Evolutionary conservation across 2,329 filamentous ascomycete species (phyloP), one percentile per base, ranked within the genome.

Genomic region (Penicillium sp.): DNA sequence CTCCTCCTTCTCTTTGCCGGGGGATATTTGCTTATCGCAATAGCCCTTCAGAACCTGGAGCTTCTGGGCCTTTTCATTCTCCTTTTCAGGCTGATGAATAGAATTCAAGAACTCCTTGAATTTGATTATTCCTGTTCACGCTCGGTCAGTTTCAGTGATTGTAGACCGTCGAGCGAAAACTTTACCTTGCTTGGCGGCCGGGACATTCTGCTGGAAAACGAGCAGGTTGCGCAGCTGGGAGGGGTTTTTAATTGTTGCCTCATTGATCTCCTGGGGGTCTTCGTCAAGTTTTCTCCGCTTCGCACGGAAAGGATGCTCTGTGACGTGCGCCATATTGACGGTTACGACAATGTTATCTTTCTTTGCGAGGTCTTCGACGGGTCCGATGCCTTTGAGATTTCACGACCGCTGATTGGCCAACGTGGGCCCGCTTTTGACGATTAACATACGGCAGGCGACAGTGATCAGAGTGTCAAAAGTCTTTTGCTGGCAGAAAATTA

Each of bases 141-240:
- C 1, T 8, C 5, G 38, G 42, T 55, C 38, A 52, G 42, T 23
- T 44, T 46, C 29, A 6, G 18, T 10, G 15, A 45, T 52, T 47
- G 7, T 24, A 38, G 20, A 32, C 33, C 15, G 29, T 18, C 42
- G 43, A 29, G 37, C 24, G 65, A 42, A 70, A 81, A 80, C 85
- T 71, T 71, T 87, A 86, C 66, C 86, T 81, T 62, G 85, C 78
- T 69, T 81, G 76, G 63, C 76, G 73, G 66, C 65, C 20, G 59
- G 58, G 38, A 82, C 71, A 67, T 89, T 84, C 69, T 89, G 86
- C 57, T 87, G 78, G 63, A 90, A 90, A 47, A 77, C 71, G 35
- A 93, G 77, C 39, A 89, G 75, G 52, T 83, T 78, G 62, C 80
- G 80, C 52, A 93, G 75, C 64, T 93, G 86, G 45, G 81, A 78